Conservation (phyloP, 441 rosid genomes). For the Brassica hybrid region DNA sequence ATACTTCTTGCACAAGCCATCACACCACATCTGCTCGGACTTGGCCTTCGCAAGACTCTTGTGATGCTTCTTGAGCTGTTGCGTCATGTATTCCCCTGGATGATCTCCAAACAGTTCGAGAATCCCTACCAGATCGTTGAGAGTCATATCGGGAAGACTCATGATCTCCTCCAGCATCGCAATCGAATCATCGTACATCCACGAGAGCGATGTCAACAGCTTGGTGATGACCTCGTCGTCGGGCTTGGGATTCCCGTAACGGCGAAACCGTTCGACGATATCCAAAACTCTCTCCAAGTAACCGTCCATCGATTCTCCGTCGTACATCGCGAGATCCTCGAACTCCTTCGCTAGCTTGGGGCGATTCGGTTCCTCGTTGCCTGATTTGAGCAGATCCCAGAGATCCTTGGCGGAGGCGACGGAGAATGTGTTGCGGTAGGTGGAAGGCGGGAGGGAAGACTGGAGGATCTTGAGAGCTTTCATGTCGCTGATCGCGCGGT, state of each 20-base stretch:
- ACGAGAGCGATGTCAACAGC: background rate
- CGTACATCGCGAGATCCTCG: background rate
- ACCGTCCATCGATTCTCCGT: background rate
- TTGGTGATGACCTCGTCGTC: background rate
- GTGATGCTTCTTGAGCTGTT: background rate
- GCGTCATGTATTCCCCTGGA: background rate
- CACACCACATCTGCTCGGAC: background rate
- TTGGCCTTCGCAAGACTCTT: background rate
- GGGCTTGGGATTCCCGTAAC: background rate
- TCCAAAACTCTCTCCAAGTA: background rate
- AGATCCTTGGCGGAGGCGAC: background rate
- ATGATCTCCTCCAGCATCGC: background rate
- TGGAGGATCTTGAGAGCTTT: background rate
- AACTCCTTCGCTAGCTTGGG: background rate
- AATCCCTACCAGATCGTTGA: background rate
- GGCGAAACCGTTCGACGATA: background rate
- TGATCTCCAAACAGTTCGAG: background rate
- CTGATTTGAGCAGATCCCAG: background rate
- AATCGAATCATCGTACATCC: background rate
- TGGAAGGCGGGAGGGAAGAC: background rate
- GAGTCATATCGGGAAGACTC: background rate
- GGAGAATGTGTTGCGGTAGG: background rate
- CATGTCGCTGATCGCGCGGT: background rate
- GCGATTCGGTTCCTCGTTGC: background rate
- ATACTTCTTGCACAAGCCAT: background rate